Percentiles rank a stretch among this genome's conserved stretches.
phyloP scores from a whole-genome alignment of 345 rosid species.

The Citrus maxima region DNA sequence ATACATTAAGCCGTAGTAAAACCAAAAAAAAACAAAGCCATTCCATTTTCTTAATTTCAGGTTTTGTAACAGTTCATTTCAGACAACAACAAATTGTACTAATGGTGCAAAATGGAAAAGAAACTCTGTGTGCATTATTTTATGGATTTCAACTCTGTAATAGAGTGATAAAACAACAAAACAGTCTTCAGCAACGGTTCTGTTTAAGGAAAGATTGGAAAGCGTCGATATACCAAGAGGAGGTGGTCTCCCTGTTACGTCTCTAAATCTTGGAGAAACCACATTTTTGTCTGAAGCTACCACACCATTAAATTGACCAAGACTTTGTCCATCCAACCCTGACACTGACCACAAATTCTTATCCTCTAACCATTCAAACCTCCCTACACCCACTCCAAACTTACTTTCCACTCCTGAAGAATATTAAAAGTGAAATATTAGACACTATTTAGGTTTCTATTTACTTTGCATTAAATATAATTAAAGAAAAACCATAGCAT shows the following conservation, averaged over 20 bases:
- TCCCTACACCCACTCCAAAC: constrained; percentile 62
- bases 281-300: constrained; percentile 71
- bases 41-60: not conserved
- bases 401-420: constrained; percentile 62
- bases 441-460: not conserved
- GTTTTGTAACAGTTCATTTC: no score
- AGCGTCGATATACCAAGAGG: constrained; percentile 52
- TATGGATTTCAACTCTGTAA: not conserved
- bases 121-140: not conserved
- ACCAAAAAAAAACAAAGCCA: not conserved
- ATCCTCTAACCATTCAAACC: constrained; percentile 63
- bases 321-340: constrained; percentile 52
- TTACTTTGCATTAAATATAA: not conserved
- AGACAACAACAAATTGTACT: not conserved
- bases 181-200: not conserved
- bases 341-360: constrained; percentile 58
- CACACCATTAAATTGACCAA: constrained; percentile 63
- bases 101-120: not conserved
- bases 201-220: not conserved
- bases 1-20: not conserved
- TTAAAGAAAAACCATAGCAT: not conserved
- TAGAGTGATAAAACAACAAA: not conserved
- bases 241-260: constrained; percentile 50
- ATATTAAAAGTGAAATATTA: constrained; percentile 3
- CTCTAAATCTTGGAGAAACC: constrained; percentile 59